phyloP scores from a whole-genome alignment of 257 asterid species.

The Fraxinus pennsylvanica region DNA sequence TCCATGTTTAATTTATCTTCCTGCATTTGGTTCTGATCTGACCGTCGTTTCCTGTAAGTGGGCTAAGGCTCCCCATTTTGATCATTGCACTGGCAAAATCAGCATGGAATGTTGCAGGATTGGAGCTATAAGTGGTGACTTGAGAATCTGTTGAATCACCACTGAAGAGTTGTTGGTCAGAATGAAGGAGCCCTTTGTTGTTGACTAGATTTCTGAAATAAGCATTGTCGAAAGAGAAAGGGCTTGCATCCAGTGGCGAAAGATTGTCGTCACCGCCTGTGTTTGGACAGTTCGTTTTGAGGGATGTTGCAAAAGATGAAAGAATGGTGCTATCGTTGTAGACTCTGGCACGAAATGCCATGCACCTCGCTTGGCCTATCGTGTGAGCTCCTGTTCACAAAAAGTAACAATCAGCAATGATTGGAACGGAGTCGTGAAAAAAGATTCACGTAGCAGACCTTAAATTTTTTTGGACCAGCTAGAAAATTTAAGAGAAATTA shows the following conservation, averaged over 20 bases:
- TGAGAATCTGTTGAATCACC: conserved; percentile 51
- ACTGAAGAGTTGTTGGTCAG: conserved; percentile 64
- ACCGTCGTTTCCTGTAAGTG: conserved; percentile 49
- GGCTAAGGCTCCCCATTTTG: conserved; percentile 60
- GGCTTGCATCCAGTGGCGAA: conserved; percentile 50
- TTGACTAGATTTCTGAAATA: conserved; percentile 42
- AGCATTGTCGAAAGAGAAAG: conserved; percentile 48
- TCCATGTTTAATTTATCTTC: conserved; percentile 36
- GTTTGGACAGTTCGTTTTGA: conserved; percentile 51
- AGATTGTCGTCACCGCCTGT: conserved; percentile 49
- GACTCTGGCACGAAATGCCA: conserved; percentile 47
- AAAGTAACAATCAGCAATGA: background rate
- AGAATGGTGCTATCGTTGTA: conserved; percentile 58
- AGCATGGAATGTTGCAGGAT: conserved; percentile 33
- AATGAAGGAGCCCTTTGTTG: conserved; percentile 56
- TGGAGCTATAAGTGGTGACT: conserved; percentile 37
- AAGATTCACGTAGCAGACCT: background rate
- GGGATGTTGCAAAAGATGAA: conserved; percentile 54
- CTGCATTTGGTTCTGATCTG: conserved; percentile 61
- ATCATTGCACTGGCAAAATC: conserved; percentile 60
- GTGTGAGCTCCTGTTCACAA: conserved; percentile 54
- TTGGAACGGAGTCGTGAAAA: background rate
- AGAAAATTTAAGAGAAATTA: background rate
- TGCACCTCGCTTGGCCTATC: conserved; percentile 62
- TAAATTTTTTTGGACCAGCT: background rate